These are phyloP conservation scores for Syncephalastrum contaminatum DNA, from an alignment of 371 early-diverging fungal genomes.

Conservation along the genomic window DNA sequence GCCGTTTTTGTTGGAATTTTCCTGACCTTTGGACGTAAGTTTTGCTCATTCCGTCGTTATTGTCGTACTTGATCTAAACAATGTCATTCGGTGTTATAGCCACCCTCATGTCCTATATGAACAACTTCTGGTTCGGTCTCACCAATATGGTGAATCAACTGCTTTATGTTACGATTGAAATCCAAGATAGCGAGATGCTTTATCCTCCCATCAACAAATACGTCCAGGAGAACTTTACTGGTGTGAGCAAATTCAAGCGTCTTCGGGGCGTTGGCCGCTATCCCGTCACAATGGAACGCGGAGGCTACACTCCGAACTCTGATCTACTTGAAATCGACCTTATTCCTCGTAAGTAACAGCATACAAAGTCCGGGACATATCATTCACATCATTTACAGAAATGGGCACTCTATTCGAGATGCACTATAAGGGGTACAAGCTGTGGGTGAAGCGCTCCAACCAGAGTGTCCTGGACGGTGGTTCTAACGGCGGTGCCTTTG, in stretches of 20 bases:
- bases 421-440: conserved; percentile 27
- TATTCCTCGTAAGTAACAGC: conserved; percentile 27
- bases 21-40: conserved; percentile 13
- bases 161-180: conserved; percentile 6
- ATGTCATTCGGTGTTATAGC: conserved; percentile 1
- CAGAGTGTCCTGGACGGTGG: conserved; percentile 5
- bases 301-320: too few relatives aligned
- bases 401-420: conserved; percentile 18
- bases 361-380: background rate
- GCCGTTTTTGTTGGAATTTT: conserved; percentile 11
- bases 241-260: conserved; percentile 11
- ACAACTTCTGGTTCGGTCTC: background rate
- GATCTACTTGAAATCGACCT: conserved; percentile 21
- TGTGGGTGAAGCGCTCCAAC: conserved; percentile 29
- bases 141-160: background rate
- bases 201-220: conserved; percentile 7
- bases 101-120: conserved; percentile 1
- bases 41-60: background rate
- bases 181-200: conserved; percentile 1
- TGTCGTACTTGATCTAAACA: background rate
- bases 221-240: conserved; percentile 16
- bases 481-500: conserved; percentile 5
- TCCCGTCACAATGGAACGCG: too few relatives aligned
- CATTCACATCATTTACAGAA: conserved; percentile 1
- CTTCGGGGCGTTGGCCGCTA: conserved; percentile 7